Percentiles rank a stretch among this genome's conserved stretches.
phyloP scores from a whole-genome alignment of 2,329 filamentous ascomycete species.

The Scedosporium boydii region DNA sequence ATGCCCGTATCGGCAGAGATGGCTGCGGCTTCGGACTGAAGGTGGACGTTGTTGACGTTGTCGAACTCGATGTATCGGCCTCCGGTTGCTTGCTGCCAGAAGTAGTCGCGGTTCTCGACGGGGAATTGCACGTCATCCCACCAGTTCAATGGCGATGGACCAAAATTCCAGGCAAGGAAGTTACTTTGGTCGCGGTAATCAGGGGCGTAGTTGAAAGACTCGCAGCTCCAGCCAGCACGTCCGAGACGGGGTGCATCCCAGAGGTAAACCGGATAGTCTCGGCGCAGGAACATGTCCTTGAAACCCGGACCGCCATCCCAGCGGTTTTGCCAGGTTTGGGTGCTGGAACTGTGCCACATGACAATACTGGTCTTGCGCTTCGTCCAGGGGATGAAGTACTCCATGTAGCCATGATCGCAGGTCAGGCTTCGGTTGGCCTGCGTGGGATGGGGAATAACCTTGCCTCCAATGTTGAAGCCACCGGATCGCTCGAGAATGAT shows the following conservation, averaged over 20 bases:
- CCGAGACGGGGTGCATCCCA: slow-evolving; percentile 27
- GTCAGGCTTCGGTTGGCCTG: slow-evolving; percentile 21
- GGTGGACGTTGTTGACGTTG: slow-evolving; percentile 19
- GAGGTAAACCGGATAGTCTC: slow-evolving; percentile 26
- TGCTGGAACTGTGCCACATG: slow-evolving; percentile 28
- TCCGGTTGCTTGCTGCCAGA: slow-evolving; percentile 24
- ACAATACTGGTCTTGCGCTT: slow-evolving; percentile 23
- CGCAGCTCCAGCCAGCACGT: slow-evolving; percentile 26
- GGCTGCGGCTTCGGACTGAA: slow-evolving; percentile 20
- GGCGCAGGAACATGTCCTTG: slow-evolving; percentile 27
- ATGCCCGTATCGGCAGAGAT: slow-evolving; percentile 17
- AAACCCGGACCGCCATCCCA: slow-evolving; percentile 28
- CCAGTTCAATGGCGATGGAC: slow-evolving; percentile 18
- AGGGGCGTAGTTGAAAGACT: slow-evolving; percentile 18
- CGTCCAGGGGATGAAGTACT: slow-evolving; percentile 25
- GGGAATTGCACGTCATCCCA: slow-evolving; percentile 26
- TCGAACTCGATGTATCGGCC: slow-evolving; percentile 26
- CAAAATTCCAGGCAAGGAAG: slow-evolving; percentile 26
- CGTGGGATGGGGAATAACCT: slow-evolving; percentile 15
- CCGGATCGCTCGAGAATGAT: slow-evolving; percentile 21
- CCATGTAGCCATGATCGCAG: slow-evolving; percentile 28
- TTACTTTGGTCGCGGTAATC: slow-evolving; percentile 23
- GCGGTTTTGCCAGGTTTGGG: slow-evolving; percentile 26
- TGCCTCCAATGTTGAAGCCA: slow-evolving; percentile 23
- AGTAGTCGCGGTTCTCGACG: slow-evolving; percentile 14